Evolutionary conservation across 2,329 filamentous ascomycete species (phyloP).

Genomic region (Aspergillus novofumigatus): DNA sequence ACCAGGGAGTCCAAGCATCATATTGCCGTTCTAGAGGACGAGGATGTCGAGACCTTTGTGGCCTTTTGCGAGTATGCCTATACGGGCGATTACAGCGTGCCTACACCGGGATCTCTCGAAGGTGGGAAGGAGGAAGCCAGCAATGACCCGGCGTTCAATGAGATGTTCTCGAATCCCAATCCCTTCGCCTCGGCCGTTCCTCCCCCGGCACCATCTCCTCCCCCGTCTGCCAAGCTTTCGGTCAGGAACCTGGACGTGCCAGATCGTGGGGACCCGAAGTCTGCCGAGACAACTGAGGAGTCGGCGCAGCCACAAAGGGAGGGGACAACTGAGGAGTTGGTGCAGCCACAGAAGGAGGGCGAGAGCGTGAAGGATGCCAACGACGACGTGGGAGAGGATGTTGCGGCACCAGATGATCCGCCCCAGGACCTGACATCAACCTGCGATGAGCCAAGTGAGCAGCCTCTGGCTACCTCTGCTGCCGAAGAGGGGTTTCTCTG

Average conservation of each 20-base stretch:
- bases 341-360: neutral
- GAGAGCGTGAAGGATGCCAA: neutral
- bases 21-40: conserved; percentile 42
- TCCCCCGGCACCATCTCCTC: conserved; percentile 31
- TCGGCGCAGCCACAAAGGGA: neutral
- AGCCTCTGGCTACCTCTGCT: neutral
- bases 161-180: conserved; percentile 17
- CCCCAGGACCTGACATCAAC: conserved; percentile 1
- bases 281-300: conserved; percentile 1
- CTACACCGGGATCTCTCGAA: conserved; percentile 20
- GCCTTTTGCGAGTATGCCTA: conserved; percentile 50
- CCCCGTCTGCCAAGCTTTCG: conserved; percentile 4
- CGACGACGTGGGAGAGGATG: neutral
- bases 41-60: conserved; percentile 47
- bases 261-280: conserved; percentile 6
- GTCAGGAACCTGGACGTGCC: neutral
- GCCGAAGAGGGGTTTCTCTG: conserved; percentile 3
- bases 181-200: conserved; percentile 25
- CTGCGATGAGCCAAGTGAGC: neutral
- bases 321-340: neutral
- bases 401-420: conserved; percentile 3
- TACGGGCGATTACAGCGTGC: conserved; percentile 44
- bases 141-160: conserved; percentile 13
- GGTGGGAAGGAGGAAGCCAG: conserved; percentile 14
- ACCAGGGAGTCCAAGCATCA: conserved; percentile 43